A percentile compares a stretch with the other conserved stretches of the same genome.
phyloP scores from a whole-genome alignment of 116 monocot genomes.

The Zostera marina region DNA sequence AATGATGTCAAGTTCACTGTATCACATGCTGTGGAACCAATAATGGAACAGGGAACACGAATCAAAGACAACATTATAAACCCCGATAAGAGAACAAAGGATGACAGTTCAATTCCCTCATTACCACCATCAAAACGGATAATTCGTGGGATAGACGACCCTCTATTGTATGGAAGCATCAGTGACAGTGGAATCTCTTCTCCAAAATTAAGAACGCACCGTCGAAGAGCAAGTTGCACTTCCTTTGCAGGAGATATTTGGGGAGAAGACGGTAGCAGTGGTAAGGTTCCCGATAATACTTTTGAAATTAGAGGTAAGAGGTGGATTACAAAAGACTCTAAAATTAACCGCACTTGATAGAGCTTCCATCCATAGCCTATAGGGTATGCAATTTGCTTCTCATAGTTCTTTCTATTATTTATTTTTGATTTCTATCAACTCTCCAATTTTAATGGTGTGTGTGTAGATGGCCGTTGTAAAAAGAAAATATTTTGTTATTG shows the following conservation, averaged over 20 bases:
- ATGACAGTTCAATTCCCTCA: constrained; percentile 59
- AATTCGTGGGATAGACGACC: constrained; percentile 86
- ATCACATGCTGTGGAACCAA: constrained; percentile 73
- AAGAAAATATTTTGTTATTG: no score
- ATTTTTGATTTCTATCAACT: no score
- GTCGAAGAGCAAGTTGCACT: constrained; percentile 34
- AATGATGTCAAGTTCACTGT: constrained; percentile 93
- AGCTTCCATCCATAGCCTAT: constrained; percentile 1
- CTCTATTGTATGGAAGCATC: constrained; percentile 42
- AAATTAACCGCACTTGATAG: neutral
- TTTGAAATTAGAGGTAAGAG: constrained; percentile 50
- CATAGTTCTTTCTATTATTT: no score
- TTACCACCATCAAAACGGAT: constrained; percentile 25
- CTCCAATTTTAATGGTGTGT: no score
- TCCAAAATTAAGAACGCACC: constrained; percentile 22
- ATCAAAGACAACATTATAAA: constrained; percentile 82
- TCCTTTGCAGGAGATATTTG: constrained; percentile 40
- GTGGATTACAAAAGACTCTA: constrained; percentile 53
- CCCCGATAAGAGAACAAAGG: constrained; percentile 61
- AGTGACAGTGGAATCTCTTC: constrained; percentile 27
- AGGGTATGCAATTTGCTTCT: no score
- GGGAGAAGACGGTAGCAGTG: constrained; percentile 53
- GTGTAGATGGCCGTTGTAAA: no score
- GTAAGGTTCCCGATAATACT: constrained; percentile 22
- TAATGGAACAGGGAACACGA: constrained; percentile 67